Evolutionary conservation across 1,139 yeast genomes (phyloP), one percentile per base, ranked within the genome.

Genomic region (Sugiyamaella paludigena): DNA sequence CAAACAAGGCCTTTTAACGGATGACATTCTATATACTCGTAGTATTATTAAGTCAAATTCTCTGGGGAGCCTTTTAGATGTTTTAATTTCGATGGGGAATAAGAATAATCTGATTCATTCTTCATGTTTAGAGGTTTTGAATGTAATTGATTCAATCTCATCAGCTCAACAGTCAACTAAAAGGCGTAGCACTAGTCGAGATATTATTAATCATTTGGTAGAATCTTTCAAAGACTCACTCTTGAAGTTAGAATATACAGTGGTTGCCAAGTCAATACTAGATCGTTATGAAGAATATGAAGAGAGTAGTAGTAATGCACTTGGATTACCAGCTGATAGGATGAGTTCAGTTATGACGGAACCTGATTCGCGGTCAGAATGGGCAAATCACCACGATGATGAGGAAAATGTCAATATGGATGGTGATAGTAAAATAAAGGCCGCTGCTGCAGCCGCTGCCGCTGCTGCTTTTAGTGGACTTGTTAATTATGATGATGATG

Each of bases 91-190:
- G 11, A 52, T 81, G 40, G 73, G 77, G 16, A 69, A 74, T 35
- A 69, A 70, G 40, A 81, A 84, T 61, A 85, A 83, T 60, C 70
- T 91, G 52, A 77, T 87, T 1, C 86, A 81, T 60, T 87, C 96
- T 0, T 77, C 94, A 2, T 79, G 94, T 56, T 72, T 89, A 47
- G 92, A 86, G 59, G 72, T 91, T 36, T 69, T 88, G 46, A 84
- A 81, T 56, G 66, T 76, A 2, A 66, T 87, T 1, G 62, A 76
- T 7, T 66, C 61, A 30, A 66, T 41, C 64, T 12, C 40, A 43
- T 35, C 54, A 58, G 63, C 57, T 31, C 47, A 39, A 33, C 48
- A 27, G 43, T 40, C 47, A 12, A 49, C 43, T n/a, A 38, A 45
- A 33, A 13, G 40, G n/a, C 47, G 31, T 13, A 36, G 39, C 10